Evolutionary conservation across 2,329 filamentous ascomycete species (phyloP).

Genomic region (Hypomyces perniciosus): DNA sequence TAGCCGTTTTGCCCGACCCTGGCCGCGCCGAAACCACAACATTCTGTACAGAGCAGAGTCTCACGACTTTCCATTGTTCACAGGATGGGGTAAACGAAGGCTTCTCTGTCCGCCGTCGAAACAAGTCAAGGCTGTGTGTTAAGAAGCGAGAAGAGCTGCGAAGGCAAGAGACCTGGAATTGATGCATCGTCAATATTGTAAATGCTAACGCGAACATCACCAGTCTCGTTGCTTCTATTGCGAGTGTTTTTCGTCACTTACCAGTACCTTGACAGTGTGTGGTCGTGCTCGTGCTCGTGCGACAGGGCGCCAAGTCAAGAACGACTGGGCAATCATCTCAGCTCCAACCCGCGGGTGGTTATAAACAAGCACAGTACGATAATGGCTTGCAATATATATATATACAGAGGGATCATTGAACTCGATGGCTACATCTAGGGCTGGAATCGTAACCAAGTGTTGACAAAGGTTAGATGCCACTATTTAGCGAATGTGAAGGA

Average conservation of each 20-base stretch:
- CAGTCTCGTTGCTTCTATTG: neutral
- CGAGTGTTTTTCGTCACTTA: neutral
- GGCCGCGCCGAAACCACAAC: conserved; percentile 28
- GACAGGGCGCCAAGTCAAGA: neutral
- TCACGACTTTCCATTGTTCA: conserved; percentile 21
- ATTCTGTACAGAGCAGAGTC: conserved; percentile 20
- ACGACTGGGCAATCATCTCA: neutral
- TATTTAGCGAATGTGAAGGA: no score
- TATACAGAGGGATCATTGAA: no score
- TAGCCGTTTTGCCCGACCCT: conserved; percentile 28
- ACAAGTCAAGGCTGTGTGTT: neutral
- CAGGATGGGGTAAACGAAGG: conserved; percentile 17
- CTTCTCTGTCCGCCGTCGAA: neutral
- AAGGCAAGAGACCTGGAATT: neutral
- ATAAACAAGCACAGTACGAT: no score
- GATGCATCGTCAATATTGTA: neutral
- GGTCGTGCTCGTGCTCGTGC: neutral
- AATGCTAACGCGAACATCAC: neutral
- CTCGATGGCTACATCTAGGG: no score
- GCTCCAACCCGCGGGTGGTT: neutral
- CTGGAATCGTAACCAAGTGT: no score
- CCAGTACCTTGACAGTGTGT: neutral
- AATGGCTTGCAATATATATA: no score
- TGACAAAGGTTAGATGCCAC: no score
- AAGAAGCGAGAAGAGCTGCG: neutral